Evolutionary conservation across 2,329 filamentous ascomycete species (phyloP), one percentile per base, ranked within the genome.

Genomic region (Arthrobotrys conoides): DNA sequence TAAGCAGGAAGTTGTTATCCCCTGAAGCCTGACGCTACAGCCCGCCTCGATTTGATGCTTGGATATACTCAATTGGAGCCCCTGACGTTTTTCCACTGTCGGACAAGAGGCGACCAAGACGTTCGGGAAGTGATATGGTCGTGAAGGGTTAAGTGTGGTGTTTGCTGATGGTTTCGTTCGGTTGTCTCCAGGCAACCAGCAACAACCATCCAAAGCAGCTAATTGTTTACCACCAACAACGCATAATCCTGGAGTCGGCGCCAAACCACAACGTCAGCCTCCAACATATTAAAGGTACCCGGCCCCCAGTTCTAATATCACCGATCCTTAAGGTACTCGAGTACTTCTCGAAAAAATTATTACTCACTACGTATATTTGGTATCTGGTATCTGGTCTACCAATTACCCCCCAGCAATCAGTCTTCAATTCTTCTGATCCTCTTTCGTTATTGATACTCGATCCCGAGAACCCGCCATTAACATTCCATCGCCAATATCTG

Each of bases 191-290:
- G 59, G 69, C 69, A 72, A 72, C 69, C 69, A 55, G 27, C 75
- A 68, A 59, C 69, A 72, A 72, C 69, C 69, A 55, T 38, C 75
- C 68, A 67, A 77, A 78, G 59, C 30, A 65, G 68, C 66, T 57
- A 38, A 66, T 38, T 78, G 75, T 78, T 78, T 78, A 78, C 73
- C 38, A 53, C 38, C 22, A 41, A 44, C 72, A 71, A 70, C 72
- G 33, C 72, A 76, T 22, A 44, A 70, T 27, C 57, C 71, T 22
- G 27, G 51, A 53, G 27, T 22, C 30, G 55, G 53, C 61, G 38
- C 46, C 63, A 53, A 46, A 46, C 44, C 51, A 49, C 55, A 18
- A 49, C 55, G 38, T 65, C 63, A 71, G 70, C 63, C 59, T 64
- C 65, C 65, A 36, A 67, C 33, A 51, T 67, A 67, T 65, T 68